Conservation (phyloP, 78 protist genomes). For the Speleostelium caveatum region DNA sequence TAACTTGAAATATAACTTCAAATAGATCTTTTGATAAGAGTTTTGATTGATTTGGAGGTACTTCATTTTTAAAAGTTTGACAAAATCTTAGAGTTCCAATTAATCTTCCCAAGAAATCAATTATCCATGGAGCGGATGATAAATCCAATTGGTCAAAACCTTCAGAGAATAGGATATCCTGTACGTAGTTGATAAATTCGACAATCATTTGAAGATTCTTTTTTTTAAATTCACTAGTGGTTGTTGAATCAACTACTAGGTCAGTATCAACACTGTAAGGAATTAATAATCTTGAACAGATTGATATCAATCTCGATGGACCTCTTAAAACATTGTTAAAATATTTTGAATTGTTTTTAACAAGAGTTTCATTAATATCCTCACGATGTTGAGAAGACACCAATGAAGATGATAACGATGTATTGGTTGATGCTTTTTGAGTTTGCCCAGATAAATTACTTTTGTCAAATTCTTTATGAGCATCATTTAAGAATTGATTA, state of each 20-base stretch:
- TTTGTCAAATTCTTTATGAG: neutral
- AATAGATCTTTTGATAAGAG: constrained; percentile 34
- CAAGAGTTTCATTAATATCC: constrained; percentile 16
- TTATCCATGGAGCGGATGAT: constrained; percentile 20
- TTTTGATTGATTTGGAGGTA: neutral
- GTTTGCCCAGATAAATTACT: no score
- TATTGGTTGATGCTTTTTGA: neutral
- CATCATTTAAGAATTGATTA: constrained; percentile 28
- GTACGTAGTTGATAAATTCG: constrained; percentile 28
- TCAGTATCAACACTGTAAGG: constrained; percentile 1
- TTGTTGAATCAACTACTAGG: neutral
- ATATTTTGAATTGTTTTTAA: constrained; percentile 15
- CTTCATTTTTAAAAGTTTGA: neutral
- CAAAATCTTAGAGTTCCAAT: constrained; percentile 65
- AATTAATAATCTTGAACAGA: constrained; percentile 26
- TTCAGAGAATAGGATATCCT: constrained; percentile 70
- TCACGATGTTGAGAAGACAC: no score
- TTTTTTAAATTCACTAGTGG: constrained; percentile 13
- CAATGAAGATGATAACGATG: neutral
- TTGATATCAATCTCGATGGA: constrained; percentile 36
- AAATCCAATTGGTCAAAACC: constrained; percentile 37
- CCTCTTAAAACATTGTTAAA: constrained; percentile 20
- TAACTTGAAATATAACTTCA: constrained; percentile 43
- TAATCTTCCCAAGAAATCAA: constrained; percentile 39
- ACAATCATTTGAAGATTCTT: neutral